Conservation (phyloP, 2,329 filamentous ascomycete genomes). For the Cadophora sp. region DNA sequence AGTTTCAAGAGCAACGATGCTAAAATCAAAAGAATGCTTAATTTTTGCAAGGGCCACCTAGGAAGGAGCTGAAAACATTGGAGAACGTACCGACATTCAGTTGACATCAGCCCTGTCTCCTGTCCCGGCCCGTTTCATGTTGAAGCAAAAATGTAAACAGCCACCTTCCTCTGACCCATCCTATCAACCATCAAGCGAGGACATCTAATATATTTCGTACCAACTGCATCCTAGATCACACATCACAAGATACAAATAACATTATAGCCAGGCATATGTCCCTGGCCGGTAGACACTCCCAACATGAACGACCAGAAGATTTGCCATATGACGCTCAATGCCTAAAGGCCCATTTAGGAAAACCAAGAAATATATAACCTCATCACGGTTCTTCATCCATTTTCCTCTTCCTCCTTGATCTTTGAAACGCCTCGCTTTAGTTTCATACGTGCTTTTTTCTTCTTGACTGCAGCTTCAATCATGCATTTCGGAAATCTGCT, state of each 20-base stretch:
- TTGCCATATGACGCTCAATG: conserved; percentile 6
- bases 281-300: not conserved
- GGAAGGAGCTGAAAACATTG: too few relatives aligned
- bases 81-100: too few relatives aligned
- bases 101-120: too few relatives aligned
- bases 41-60: too few relatives aligned
- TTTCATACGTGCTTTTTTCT: too few relatives aligned
- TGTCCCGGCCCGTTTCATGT: conserved; percentile 10
- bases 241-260: not conserved
- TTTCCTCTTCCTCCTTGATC: not conserved
- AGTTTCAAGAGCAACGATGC: too few relatives aligned
- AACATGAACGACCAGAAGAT: not conserved
- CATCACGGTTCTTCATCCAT: not conserved
- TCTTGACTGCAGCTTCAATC: not conserved
- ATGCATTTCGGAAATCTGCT: conserved; percentile 35
- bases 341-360: not conserved
- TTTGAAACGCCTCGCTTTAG: not conserved
- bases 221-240: not conserved
- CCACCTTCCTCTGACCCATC: not conserved
- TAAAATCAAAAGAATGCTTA: too few relatives aligned
- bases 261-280: not conserved
- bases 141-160: not conserved
- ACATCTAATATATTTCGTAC: not conserved
- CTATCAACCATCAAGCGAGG: not conserved
- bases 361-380: not conserved